Evolutionary conservation across 1,284 basidiomycete species (phyloP).

Genomic region (Ceratobasidium papillatum): DNA sequence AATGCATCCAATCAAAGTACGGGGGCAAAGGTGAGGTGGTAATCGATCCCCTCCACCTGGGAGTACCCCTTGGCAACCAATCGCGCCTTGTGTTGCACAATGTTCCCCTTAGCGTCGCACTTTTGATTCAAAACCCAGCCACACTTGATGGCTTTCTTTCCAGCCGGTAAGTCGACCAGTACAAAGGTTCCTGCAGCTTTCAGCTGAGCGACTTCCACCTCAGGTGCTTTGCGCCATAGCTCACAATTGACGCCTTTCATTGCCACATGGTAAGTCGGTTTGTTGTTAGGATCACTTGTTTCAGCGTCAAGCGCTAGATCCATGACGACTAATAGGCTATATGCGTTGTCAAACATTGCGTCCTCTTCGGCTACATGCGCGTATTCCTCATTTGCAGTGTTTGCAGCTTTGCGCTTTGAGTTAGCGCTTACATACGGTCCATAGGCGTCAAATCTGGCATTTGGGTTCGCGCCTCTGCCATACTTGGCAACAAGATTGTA

Average conservation of each 20-base stretch:
- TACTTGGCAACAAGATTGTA: not conserved
- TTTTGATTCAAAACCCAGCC: conserved; percentile 7
- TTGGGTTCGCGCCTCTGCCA: conserved; percentile 1
- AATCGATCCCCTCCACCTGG: conserved; percentile 7
- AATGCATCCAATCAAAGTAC: not conserved
- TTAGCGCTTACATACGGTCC: conserved; percentile 3
- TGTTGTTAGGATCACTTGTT: not conserved
- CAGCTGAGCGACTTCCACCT: conserved; percentile 1
- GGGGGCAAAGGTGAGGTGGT: conserved; percentile 10
- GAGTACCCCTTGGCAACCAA: conserved; percentile 14
- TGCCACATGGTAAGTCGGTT: not conserved
- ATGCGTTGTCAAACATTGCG: conserved; percentile 10
- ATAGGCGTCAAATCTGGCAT: not conserved
- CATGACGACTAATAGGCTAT: not conserved
- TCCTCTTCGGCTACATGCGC: not conserved
- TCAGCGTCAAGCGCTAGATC: not conserved
- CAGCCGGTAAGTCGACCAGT: conserved; percentile 8
- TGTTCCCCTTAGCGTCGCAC: conserved; percentile 2
- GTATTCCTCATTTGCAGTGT: not conserved
- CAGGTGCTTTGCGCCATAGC: conserved; percentile 14
- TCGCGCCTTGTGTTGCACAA: conserved; percentile 1
- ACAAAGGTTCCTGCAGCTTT: not conserved
- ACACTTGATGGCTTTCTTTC: conserved; percentile 11
- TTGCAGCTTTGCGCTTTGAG: not conserved
- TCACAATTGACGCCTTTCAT: conserved; percentile 10